These are phyloP conservation scores for Zymoseptoria crescenta DNA, from an alignment of 2,329 filamentous ascomycete species.

Conservation along the genomic window DNA sequence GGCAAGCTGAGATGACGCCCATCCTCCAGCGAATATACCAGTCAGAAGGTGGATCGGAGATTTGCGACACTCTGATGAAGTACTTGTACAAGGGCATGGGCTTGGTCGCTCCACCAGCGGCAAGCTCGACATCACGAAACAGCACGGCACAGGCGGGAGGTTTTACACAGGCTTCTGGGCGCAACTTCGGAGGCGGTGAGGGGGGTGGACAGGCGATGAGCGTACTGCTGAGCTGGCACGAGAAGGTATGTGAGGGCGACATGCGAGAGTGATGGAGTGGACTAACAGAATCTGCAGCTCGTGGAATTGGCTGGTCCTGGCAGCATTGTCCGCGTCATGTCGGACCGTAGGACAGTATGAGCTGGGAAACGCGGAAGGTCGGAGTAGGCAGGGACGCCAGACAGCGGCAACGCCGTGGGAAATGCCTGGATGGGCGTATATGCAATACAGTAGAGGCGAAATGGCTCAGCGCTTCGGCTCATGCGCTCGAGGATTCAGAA, in stretches of 20 bases:
- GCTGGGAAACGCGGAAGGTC: constrained; percentile 9
- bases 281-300: constrained; percentile 40
- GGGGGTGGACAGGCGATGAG: constrained; percentile 81
- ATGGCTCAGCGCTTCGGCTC: neutral
- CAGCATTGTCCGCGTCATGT: constrained; percentile 87
- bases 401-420: neutral
- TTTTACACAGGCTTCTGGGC: constrained; percentile 65
- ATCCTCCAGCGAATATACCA: constrained; percentile 75
- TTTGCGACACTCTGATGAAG: constrained; percentile 92
- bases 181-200: constrained; percentile 48
- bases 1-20: constrained; percentile 89
- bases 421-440: neutral
- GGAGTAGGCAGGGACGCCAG: neutral
- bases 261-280: neutral
- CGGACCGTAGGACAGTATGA: constrained; percentile 85
- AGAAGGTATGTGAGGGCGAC: constrained; percentile 53
- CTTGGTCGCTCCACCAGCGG: constrained; percentile 27
- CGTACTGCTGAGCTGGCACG: constrained; percentile 94
- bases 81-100: constrained; percentile 93
- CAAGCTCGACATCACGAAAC: constrained; percentile 26
- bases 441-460: neutral
- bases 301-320: constrained; percentile 88
- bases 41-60: constrained; percentile 71
- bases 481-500: neutral
- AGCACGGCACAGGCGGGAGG: constrained; percentile 72